These are phyloP conservation scores for Neohortaea acidophila DNA, from an alignment of 495 filamentous ascomycete species.

Conservation along the genomic window DNA sequence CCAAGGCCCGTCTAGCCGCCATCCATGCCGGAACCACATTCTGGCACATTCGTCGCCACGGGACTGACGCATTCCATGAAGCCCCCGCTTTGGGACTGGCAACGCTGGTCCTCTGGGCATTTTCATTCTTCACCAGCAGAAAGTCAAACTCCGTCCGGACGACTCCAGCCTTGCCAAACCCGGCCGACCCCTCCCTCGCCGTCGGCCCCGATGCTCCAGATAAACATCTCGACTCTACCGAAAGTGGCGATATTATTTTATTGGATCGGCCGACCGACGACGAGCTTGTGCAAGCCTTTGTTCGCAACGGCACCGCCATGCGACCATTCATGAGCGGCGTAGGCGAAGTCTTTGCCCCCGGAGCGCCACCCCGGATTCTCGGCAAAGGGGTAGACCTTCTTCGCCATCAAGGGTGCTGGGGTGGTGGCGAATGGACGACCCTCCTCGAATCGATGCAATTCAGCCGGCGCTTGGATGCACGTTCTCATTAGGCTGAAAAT, in stretches of 20 bases:
- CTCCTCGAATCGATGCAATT: no score
- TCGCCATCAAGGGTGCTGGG: no score
- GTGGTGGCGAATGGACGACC: no score
- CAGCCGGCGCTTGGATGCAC: no score
- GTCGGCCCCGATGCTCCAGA: not conserved
- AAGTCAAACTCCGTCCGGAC: not conserved
- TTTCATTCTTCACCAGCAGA: conserved; percentile 27
- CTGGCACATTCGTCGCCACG: conserved; percentile 37
- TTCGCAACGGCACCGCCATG: conserved; percentile 35
- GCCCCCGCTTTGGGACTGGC: conserved; percentile 34
- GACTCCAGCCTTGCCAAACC: not conserved
- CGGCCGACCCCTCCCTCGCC: no score
- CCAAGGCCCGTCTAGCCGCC: conserved; percentile 41
- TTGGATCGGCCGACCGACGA: conserved; percentile 40
- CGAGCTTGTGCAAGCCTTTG: conserved; percentile 39
- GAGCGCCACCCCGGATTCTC: no score
- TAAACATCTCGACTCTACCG: not conserved
- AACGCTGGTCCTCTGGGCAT: conserved; percentile 39
- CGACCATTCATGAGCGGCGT: conserved; percentile 34
- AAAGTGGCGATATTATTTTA: conserved; percentile 26
- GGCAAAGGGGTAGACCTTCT: no score
- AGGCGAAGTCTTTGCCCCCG: conserved; percentile 33
- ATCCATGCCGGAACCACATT: conserved; percentile 37
- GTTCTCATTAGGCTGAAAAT: no score
- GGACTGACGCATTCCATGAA: conserved; percentile 36